Percentiles rank a stretch among this genome's conserved stretches.
Conservation (phyloP, 306 rosid genomes). For the Elaeagnus macrophylla region DNA sequence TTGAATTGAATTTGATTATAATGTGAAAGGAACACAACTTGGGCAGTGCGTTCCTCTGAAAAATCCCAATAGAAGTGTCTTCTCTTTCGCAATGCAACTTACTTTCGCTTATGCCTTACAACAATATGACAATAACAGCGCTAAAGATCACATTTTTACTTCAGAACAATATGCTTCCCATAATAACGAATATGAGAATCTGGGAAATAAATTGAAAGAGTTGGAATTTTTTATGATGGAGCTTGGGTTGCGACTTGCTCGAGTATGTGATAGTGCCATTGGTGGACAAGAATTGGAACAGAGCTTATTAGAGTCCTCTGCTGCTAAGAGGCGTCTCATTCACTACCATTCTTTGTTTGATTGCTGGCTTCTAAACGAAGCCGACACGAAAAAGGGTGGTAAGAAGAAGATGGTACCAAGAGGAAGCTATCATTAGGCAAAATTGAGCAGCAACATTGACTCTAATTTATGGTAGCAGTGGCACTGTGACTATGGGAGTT, state of each 20-base stretch:
- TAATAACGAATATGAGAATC: too few species aligned
- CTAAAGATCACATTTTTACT: neutral
- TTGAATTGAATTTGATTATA: neutral
- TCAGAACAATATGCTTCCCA: too few species aligned
- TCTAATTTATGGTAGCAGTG: conserved; percentile 99
- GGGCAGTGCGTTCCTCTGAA: conserved; percentile 81
- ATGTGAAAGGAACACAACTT: too few species aligned
- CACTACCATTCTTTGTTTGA: conserved; percentile 68
- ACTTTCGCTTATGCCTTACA: conserved; percentile 26
- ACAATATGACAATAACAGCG: conserved; percentile 2
- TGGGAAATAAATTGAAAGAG: too few species aligned
- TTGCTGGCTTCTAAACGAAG: conserved; percentile 28
- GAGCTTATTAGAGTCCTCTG: conserved; percentile 59
- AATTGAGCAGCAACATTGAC: too few species aligned
- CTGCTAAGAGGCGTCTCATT: too few species aligned
- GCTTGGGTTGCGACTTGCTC: conserved; percentile 63
- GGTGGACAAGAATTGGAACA: conserved; percentile 67
- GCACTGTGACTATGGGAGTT: conserved; percentile 85
- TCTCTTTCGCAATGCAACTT: conserved; percentile 74
- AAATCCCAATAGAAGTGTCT: conserved; percentile 66
- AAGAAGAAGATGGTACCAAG: conserved; percentile 7
- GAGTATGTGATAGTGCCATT: conserved; percentile 59
- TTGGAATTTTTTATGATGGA: too few species aligned
- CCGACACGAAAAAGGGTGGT: conserved; percentile 17
- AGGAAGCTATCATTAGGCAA: neutral